These are phyloP conservation scores for Saccharomycodes ludwigii DNA, from an alignment of 805 yeast species.

Conservation along the genomic window DNA sequence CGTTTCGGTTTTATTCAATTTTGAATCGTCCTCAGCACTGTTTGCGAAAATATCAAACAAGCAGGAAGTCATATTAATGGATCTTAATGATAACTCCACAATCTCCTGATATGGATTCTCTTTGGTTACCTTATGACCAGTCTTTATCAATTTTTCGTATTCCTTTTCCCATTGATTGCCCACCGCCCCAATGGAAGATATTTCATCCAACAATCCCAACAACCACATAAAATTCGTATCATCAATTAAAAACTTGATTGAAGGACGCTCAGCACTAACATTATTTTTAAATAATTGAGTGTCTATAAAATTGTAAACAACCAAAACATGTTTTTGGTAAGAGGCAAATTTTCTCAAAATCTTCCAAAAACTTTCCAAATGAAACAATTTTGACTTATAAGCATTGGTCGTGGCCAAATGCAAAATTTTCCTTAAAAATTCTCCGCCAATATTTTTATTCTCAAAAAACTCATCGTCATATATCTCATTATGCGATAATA, in stretches of 20 bases:
- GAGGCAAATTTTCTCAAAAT: slow-evolving; percentile 37
- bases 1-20: slow-evolving; percentile 22
- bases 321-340: slow-evolving; percentile 28
- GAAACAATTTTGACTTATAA: slow-evolving; percentile 27
- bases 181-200: slow-evolving; percentile 69
- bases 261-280: slow-evolving; percentile 22
- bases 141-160: slow-evolving; percentile 30
- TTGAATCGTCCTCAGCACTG: slow-evolving; percentile 4
- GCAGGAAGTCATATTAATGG: slow-evolving; percentile 48
- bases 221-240: slow-evolving; percentile 48
- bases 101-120: slow-evolving; percentile 41
- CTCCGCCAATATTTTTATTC: slow-evolving; percentile 31
- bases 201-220: slow-evolving; percentile 63
- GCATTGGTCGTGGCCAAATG: slow-evolving; percentile 18
- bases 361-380: slow-evolving; percentile 45
- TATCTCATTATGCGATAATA: slow-evolving; percentile 22
- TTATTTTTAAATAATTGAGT: slow-evolving; percentile 22
- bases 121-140: slow-evolving; percentile 31
- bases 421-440: slow-evolving; percentile 32
- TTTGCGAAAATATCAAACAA: slow-evolving; percentile 25
- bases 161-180: slow-evolving; percentile 71
- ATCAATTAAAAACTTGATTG: too few species aligned
- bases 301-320: slow-evolving; percentile 37
- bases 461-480: slow-evolving; percentile 20
- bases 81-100: slow-evolving; percentile 45